Base-by-base conservation (phyloP, 768 basidiomycete species). In the Dacryopinax primogenitus region DNA sequence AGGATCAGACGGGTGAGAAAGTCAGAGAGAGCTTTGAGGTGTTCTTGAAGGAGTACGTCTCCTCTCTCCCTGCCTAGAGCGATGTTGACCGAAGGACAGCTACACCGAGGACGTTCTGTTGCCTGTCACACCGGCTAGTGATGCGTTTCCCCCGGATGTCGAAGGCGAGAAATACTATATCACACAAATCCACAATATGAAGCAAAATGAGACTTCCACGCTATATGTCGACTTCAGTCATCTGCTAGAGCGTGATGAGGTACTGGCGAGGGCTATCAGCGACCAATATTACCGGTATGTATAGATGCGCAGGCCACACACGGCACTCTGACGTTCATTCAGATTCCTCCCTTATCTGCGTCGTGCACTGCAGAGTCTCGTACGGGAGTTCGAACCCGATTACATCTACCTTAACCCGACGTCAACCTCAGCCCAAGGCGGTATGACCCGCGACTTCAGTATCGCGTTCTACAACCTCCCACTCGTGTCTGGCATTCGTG, bases 141-240 rank as follows among this genome's bases (percentile, higher is more conserved):
- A 91, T 75, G 87, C 82, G 16, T 82, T 80, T 62, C 74, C 80
- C 1, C 82, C 82, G 3, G 81, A 83, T 21, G 75, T 73, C 1
- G 82, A 88, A 44, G 83, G 83, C 67, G 84, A 88, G 73, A 78
- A 86, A 62, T 81, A 89, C 66, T 97, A 98, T 73, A 79, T 97
- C 71, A 87, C 93, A 66, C 95, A 97, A 77, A 89, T 99, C 72
- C 87, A 90, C 74, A 88, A 85, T 39, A 92, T 99, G 92, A 87
- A 89, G 68, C 90, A 94, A 73, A 93, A 90, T 73, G 88, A 93
- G 72, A 81, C 96, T 63, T 91, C 92, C 9, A 98, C 95, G 0
- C 86, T 99, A 72, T 99, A 97, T 72, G 87, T 99, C 75, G 94
- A 98, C 78, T 98, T 88, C 67, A 83, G 85, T 11, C 93, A 99